A percentile compares a stretch with the other conserved stretches of the same genome.
These are phyloP conservation scores for Peronospora tabacina DNA, from an alignment of 352 stramenopile species.

Conservation along the genomic window DNA sequence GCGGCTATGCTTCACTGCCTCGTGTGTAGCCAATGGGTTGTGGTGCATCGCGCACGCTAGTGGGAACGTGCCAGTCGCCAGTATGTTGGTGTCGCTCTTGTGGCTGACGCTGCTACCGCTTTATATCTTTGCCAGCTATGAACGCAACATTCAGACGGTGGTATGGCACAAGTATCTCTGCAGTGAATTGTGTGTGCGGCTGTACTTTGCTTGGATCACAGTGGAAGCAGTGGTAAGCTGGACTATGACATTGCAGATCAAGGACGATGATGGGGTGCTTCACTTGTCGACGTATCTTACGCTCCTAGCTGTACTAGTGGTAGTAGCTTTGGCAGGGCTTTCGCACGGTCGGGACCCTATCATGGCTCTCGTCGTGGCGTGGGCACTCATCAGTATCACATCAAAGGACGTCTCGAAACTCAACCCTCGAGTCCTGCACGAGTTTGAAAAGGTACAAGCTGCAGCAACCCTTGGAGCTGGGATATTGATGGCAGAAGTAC, in stretches of 20 bases:
- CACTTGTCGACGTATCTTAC: slow-evolving; percentile 36
- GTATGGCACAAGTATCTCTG: slow-evolving; percentile 47
- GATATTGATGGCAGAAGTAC: slow-evolving; percentile 2
- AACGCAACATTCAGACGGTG: slow-evolving; percentile 38
- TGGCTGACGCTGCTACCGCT: slow-evolving; percentile 55
- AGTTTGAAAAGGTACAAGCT: slow-evolving; percentile 37
- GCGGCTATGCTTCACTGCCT: slow-evolving; percentile 47
- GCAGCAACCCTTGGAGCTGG: slow-evolving; percentile 35
- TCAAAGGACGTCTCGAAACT: slow-evolving; percentile 32
- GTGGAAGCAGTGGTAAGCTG: slow-evolving; percentile 45
- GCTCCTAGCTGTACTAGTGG: slow-evolving; percentile 39
- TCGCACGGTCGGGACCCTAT: slow-evolving; percentile 47
- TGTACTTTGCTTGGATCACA: slow-evolving; percentile 65
- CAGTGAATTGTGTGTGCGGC: slow-evolving; percentile 50
- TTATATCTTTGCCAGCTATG: slow-evolving; percentile 55
- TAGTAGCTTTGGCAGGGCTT: slow-evolving; percentile 35
- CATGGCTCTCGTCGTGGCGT: slow-evolving; percentile 44
- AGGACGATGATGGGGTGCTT: slow-evolving; percentile 28
- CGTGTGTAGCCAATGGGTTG: slow-evolving; percentile 38
- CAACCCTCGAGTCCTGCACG: slow-evolving; percentile 13
- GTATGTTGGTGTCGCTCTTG: slow-evolving; percentile 43
- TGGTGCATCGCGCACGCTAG: slow-evolving; percentile 51
- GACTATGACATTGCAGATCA: slow-evolving; percentile 40
- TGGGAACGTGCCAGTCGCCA: slow-evolving; percentile 30
- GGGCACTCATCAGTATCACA: slow-evolving; percentile 43